Conservation (phyloP, 352 stramenopile genomes). For the Aphanomyces invadans region DNA sequence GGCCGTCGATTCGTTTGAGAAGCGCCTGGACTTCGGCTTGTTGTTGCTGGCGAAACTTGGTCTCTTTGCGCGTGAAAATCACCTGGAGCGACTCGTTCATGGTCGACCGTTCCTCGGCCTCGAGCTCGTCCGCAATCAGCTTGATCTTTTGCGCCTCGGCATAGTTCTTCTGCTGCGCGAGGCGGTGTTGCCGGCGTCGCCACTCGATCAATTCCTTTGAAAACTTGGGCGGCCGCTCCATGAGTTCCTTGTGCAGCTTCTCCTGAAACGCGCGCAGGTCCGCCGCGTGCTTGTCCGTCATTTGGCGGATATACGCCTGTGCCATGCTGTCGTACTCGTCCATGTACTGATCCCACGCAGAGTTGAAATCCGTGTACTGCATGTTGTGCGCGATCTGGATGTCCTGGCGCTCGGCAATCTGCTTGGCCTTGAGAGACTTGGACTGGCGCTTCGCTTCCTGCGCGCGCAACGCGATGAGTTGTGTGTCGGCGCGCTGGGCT, state of each 20-base stretch:
- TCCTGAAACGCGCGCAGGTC: slow-evolving; percentile 86
- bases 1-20: slow-evolving; percentile 90
- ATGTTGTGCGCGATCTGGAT: slow-evolving; percentile 94
- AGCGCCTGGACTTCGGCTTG: slow-evolving; percentile 88
- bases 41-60: slow-evolving; percentile 87
- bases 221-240: slow-evolving; percentile 86
- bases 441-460: slow-evolving; percentile 90
- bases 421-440: slow-evolving; percentile 84
- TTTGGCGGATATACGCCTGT: slow-evolving; percentile 90
- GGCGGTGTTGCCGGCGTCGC: slow-evolving; percentile 87
- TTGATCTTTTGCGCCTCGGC: slow-evolving; percentile 93
- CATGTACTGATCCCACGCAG: slow-evolving; percentile 92
- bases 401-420: slow-evolving; percentile 88
- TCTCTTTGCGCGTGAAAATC: slow-evolving; percentile 82
- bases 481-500: slow-evolving; percentile 79
- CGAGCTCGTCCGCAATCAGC: slow-evolving; percentile 89
- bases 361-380: slow-evolving; percentile 92
- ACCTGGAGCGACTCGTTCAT: slow-evolving; percentile 79
- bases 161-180: slow-evolving; percentile 92
- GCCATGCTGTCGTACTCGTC: slow-evolving; percentile 93
- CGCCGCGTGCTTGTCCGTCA: slow-evolving; percentile 85
- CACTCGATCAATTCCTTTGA: slow-evolving; percentile 93
- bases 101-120: slow-evolving; percentile 84
- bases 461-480: slow-evolving; percentile 79
- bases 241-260: slow-evolving; percentile 80